Evolutionary conservation across 1,284 basidiomycete species (phyloP), one percentile per base, ranked within the genome.

Genomic region (Papiliotrema nemorosa): DNA sequence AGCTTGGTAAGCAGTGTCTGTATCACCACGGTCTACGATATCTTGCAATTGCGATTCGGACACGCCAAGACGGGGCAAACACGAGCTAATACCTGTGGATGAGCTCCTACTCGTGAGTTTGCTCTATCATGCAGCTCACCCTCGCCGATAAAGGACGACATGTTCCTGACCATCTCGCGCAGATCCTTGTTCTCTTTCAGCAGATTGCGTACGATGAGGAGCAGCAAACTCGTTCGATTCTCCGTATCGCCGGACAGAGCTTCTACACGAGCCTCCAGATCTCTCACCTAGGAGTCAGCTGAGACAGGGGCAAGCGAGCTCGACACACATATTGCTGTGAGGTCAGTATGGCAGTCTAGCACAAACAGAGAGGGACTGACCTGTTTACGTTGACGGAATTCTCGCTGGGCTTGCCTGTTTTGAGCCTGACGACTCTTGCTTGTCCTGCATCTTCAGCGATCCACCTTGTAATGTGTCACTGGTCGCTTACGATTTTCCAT

Each of bases 381-480:
- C 70, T 92, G 90, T 70, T 93, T 93, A 60, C 90, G 79, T 47
- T 91, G 78, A 37, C 90, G 82, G 64, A 94, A 94, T 73, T 94
- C 90, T 43, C 90, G 82, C 72, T 94, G 91, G 1, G 90, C 90
- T 52, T 93, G 90, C 50, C 91, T 81, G 69, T 94, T 94, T 74
- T 94, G 90, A 27, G 48, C 46, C 25, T 48, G 39, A 18, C 46
- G 24, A 7, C 37, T 36, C 36, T 47, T 12, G 20, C 22, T 47
- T 4, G 36, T 27, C 18, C 45, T 37, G 31, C 18, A 14, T 4
- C 18, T 21, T 29, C 33, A 22, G 27, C 25, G n/a, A n/a, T n/a
- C n/a, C n/a, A n/a, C n/a, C n/a, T n/a, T n/a, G n/a, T n/a, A n/a
- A n/a, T n/a, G n/a, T n/a, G n/a, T n/a, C n/a, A n/a, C n/a, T n/a